Conservation (phyloP, 306 rosid species). For the Gastrolobium bilobum region DNA sequence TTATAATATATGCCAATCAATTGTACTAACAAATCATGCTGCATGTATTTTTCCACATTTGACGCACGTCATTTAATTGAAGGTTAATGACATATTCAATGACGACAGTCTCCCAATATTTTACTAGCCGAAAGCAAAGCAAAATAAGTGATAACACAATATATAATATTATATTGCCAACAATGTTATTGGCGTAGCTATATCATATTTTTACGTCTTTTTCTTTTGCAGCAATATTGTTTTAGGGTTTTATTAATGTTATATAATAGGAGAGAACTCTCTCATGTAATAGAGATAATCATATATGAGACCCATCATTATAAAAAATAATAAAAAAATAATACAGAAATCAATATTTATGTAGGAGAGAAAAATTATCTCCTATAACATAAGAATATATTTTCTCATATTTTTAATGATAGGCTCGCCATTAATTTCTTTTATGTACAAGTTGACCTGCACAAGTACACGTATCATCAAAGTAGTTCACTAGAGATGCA, state of each 20-base stretch:
- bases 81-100: slow-evolving; percentile 6
- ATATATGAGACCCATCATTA: no score
- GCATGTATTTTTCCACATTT: slow-evolving; percentile 16
- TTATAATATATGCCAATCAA: background rate
- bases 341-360: no score
- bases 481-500: no score
- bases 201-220: background rate
- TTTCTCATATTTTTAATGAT: background rate
- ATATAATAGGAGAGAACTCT: no score
- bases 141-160: background rate
- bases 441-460: no score
- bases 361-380: no score
- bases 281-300: no score
- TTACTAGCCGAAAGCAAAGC: background rate
- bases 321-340: no score
- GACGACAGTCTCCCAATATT: slow-evolving; percentile 25
- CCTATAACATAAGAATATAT: no score
- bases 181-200: background rate
- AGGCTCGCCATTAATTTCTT: no score
- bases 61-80: slow-evolving; percentile 36
- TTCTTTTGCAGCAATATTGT: background rate
- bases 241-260: no score
- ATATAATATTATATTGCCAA: background rate
- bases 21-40: background rate
- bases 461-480: no score